These are phyloP conservation scores for Boechera retrofracta DNA, from an alignment of 345 rosid species.

Conservation along the genomic window DNA sequence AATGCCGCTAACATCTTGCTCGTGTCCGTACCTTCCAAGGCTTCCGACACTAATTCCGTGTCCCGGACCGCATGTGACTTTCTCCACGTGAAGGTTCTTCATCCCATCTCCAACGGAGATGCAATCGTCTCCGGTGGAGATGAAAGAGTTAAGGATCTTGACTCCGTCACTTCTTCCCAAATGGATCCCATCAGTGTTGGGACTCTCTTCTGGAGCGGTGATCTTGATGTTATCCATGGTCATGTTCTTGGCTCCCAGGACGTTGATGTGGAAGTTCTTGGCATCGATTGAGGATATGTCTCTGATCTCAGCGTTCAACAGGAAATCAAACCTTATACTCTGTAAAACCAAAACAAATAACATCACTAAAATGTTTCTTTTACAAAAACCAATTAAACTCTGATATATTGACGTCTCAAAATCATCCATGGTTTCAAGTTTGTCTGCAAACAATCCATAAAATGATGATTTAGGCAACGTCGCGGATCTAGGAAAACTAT, in stretches of 20 bases:
- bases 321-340: slow-evolving; percentile 45
- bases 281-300: slow-evolving; percentile 52
- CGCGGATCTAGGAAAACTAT: too few species aligned
- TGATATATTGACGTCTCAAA: too few species aligned
- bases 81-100: slow-evolving; percentile 38
- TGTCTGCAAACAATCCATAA: too few species aligned
- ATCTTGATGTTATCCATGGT: slow-evolving; percentile 44
- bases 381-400: background rate
- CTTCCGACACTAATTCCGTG: slow-evolving; percentile 56
- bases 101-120: slow-evolving; percentile 47
- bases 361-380: background rate
- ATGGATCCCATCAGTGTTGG: slow-evolving; percentile 61
- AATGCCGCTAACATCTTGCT: slow-evolving; percentile 43
- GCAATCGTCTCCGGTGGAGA: slow-evolving; percentile 48
- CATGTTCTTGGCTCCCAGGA: slow-evolving; percentile 56
- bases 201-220: slow-evolving; percentile 50
- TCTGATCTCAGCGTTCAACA: slow-evolving; percentile 37
- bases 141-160: slow-evolving; percentile 38
- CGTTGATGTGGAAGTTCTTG: slow-evolving; percentile 61
- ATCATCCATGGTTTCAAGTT: too few species aligned
- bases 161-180: slow-evolving; percentile 42
- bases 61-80: slow-evolving; percentile 45
- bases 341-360: background rate
- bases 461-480: too few species aligned
- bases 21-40: slow-evolving; percentile 48